Base-by-base conservation (phyloP, 768 basidiomycete species). In the Psilocybe azurescens region DNA sequence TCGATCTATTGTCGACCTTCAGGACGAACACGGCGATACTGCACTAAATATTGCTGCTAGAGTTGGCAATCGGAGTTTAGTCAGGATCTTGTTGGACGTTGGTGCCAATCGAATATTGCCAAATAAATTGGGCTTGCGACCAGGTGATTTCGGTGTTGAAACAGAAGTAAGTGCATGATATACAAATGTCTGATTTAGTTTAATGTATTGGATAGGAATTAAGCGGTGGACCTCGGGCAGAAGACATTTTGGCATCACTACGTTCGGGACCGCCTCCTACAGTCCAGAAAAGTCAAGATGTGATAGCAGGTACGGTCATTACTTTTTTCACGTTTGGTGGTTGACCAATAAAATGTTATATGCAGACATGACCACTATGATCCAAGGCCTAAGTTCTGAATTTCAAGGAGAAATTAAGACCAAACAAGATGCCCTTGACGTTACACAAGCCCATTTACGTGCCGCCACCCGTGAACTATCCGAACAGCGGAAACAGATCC, bases 11-110 rank as follows among this genome's bases (percentile, higher is more conserved):
- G 89, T 99, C 10, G 94, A 99, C 74, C 78, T 97, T 46, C 93
- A 94, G 75, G 97, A 99, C 70, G 88, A 93, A 66, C 90, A 98
- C 72, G 97, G 97, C 0, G 97, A 99, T 72, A 98, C 97, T 0
- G 94, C 94, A 6, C 74, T 99, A 69, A 97, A 97, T 77, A 93
- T 99, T 68, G 94, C 97, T 13, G 96, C 97, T 0, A 78, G 97
- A 59, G 91, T 99, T 1, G 97, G 97, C 1, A 97, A 95, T 73
- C 82, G 91, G 63, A 89, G 90, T 63, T 73, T 99, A 61, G 95
- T 98, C 13, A 82, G 90, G 68, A 89, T 94, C 3, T 75, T 99
- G 67, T 69, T 99, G 61, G 96, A 97, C 69, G 93, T 95, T 7
- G 95, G 95, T 11, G 97, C 97, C 5, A 97, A 99, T 74, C 87